Base-by-base conservation (phyloP, 805 yeast genomes). In the Starmerella tilneyi region DNA sequence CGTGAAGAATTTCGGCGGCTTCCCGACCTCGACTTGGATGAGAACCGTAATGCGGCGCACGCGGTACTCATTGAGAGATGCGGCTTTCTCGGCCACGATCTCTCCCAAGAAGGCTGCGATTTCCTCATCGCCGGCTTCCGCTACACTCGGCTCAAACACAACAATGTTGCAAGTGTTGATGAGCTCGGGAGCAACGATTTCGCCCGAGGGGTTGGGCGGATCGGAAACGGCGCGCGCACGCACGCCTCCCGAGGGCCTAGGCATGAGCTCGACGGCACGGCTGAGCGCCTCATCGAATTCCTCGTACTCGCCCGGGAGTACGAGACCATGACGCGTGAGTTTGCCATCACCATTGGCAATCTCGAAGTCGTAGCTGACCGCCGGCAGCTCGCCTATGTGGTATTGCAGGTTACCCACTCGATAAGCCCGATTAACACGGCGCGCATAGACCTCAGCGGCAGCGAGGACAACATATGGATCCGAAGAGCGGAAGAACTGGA, bases 381-480 rank as follows among this genome's bases (percentile, higher is more conserved):
- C 94, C 42, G 74, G 63, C 15, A 55, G 46, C 34, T 68, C 66
- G 8, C 71, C 74, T 20, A 64, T 56, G 45, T 74, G 71, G 59
- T 84, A 84, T 44, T 70, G 67, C 44, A 94, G 74, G 52, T 79
- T 81, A 45, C 84, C 80, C 50, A 92, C 80, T 32, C 85, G 80
- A 68, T 94, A 92, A 30, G 97, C 97, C 60, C 97, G 79, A 71
- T 88, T 92, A 36, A 97, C 94, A 64, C 98, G 81, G 64, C 97
- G 81, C 49, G 88, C 80, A 65, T 92, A 92, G 48, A 92, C 94
- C 67, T 92, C 96, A 37, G 94, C 85, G 29, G 98, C 97, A 29
- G 98, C 97, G 54, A 89, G 76, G 3, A 89, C 82, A 49, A 92
- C 89, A 73, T 84, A 84, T 39, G 81, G 83, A 59, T 94, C 96